A percentile compares a stretch with the other conserved stretches of the same genome.
phyloP scores from a whole-genome alignment of 208 protist species.

The Strigomonas galati region DNA sequence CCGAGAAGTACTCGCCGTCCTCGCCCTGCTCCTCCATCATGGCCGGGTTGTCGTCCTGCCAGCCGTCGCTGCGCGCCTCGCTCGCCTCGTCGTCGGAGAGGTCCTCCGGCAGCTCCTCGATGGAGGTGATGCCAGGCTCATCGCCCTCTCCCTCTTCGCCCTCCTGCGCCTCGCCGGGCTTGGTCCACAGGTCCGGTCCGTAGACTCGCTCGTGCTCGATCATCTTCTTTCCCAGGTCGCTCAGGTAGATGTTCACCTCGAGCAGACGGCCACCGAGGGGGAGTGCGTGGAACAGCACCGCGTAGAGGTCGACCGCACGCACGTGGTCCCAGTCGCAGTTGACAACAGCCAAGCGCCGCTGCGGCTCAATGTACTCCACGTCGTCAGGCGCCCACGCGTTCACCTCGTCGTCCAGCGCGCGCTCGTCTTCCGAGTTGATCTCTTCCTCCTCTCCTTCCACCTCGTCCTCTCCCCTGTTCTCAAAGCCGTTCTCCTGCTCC shows the following conservation, averaged over 20 bases:
- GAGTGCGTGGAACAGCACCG: slow-evolving; percentile 94
- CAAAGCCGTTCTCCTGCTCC: slow-evolving; percentile 13
- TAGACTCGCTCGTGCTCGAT: slow-evolving; percentile 82
- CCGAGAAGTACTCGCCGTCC: slow-evolving; percentile 87
- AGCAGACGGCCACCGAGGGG: slow-evolving; percentile 90
- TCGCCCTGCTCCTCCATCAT: slow-evolving; percentile 80
- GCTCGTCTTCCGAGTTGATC: slow-evolving; percentile 13
- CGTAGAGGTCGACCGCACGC: slow-evolving; percentile 92
- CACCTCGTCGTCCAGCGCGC: slow-evolving; percentile 54
- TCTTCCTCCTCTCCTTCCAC: slow-evolving; percentile 24
- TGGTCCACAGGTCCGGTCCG: slow-evolving; percentile 84
- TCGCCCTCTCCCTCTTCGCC: slow-evolving; percentile 14
- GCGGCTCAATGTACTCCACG: slow-evolving; percentile 73
- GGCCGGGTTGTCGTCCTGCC: slow-evolving; percentile 66
- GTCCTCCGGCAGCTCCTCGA: slow-evolving; percentile 34
- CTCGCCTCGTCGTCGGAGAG: slow-evolving; percentile 45
- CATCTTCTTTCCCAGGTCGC: slow-evolving; percentile 93
- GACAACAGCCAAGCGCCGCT: slow-evolving; percentile 89
- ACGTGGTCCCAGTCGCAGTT: slow-evolving; percentile 97
- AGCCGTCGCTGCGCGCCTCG: slow-evolving; percentile 51
- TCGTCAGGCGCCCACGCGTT: slow-evolving; percentile 67
- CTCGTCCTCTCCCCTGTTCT: background rate
- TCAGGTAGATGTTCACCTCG: slow-evolving; percentile 93
- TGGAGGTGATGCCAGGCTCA: slow-evolving; percentile 7
- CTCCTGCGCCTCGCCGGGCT: slow-evolving; percentile 32